Base-by-base conservation (phyloP, 768 basidiomycete species). In the Phlebiopsis gigantea region DNA sequence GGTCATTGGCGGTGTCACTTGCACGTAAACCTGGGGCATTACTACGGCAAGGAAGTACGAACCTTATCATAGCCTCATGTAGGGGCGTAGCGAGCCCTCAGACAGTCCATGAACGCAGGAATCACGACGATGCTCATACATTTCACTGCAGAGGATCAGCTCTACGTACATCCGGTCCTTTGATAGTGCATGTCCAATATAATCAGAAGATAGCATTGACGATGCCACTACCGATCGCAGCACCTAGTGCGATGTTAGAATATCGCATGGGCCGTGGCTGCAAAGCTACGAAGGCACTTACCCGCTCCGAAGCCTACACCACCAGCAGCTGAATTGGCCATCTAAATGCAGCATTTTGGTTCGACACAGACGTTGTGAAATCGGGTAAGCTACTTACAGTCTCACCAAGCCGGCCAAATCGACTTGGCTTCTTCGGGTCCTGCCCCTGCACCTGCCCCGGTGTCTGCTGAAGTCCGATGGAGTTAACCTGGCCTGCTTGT, bases 291-390 rank as follows among this genome's bases (percentile, higher is more conserved):
- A n/a, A n/a, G n/a, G 53, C 51, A 31, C 81, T 50, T 50, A 84
- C 87, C 86, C 57, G 85, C 87, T 63, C 88, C 88, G 61, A 88
- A 88, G 0, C 88, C 88, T 55, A 83, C 81, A 66, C 89, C 89
- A 26, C 88, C 87, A 17, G 70, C 75, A 31, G 75, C 73, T 15
- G 75, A 69, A 15, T 62, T 66, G 5, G 73, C 73, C 67, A 75
- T 69, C 64, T 72, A 21, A 24, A 19, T 21, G 19, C 26, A 31
- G 43, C 42, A 30, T 30, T 9, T 10, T n/a, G 26, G 46, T 45
- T n/a, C n/a, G n/a, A n/a, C 25, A 29, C 24, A 15, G 48, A 14
- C 10, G 28, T n/a, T 24, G 6, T 7, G 25, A 43, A 45, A n/a
- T n/a, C n/a, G n/a, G n/a, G n/a, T 17, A 48, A 56, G 4, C 30